A percentile compares a stretch with the other conserved stretches of the same genome.
Conservation (phyloP, 2,329 filamentous ascomycete genomes). For the Pseudogymnoascus sp. region DNA sequence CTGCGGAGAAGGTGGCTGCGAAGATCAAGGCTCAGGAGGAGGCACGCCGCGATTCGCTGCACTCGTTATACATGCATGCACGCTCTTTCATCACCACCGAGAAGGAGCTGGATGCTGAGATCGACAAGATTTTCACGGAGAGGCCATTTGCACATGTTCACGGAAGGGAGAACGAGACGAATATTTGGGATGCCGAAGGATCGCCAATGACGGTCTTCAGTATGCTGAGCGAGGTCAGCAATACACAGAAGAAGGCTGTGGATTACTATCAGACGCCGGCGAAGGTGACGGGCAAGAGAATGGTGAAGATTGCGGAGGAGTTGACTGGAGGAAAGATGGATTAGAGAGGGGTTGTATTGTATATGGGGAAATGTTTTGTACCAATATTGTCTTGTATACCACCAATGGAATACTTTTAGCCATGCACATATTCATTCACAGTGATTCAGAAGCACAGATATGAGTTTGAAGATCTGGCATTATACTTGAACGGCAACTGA, state of each 20-base stretch:
- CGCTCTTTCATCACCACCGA: slow-evolving; percentile 81
- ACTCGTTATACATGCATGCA: slow-evolving; percentile 86
- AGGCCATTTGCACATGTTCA: slow-evolving; percentile 14
- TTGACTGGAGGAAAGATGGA: slow-evolving; percentile 61
- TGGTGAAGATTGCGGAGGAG: slow-evolving; percentile 59
- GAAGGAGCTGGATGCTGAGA: slow-evolving; percentile 63
- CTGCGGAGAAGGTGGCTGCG: slow-evolving; percentile 36
- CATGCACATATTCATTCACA: not conserved
- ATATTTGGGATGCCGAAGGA: slow-evolving; percentile 27
- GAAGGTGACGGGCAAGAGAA: slow-evolving; percentile 46
- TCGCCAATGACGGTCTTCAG: slow-evolving; percentile 41
- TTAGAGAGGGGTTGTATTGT: slow-evolving; percentile 14
- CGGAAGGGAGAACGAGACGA: slow-evolving; percentile 13
- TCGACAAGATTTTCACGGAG: slow-evolving; percentile 71
- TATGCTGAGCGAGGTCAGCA: slow-evolving; percentile 35
- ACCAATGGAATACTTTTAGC: slow-evolving; percentile 7
- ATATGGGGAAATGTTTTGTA: not conserved
- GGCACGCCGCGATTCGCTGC: slow-evolving; percentile 62
- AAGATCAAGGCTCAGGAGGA: slow-evolving; percentile 47
- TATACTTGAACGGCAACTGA: not conserved
- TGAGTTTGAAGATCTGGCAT: not conserved
- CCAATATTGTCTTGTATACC: slow-evolving; percentile 7
- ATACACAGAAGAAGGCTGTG: slow-evolving; percentile 29
- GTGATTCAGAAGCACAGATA: not conserved
- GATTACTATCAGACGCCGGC: slow-evolving; percentile 25